Conservation (phyloP, 1,284 basidiomycete genomes). For the Rhodotorula sp. region DNA sequence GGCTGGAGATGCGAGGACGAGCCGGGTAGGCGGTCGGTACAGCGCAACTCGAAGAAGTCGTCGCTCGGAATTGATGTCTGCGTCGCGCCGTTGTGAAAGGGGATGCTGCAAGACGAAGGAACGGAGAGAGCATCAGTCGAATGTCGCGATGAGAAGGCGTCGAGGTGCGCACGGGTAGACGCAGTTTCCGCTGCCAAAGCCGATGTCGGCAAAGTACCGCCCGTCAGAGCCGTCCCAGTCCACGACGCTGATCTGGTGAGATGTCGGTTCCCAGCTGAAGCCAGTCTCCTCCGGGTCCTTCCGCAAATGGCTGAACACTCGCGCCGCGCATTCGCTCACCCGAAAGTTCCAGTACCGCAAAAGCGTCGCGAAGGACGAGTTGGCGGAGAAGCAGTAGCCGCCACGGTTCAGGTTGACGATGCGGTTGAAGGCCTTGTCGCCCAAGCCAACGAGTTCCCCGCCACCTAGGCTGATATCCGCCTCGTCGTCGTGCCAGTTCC, state of each 20-base stretch:
- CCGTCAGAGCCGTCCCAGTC: slow-evolving; percentile 19
- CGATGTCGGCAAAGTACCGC: slow-evolving; percentile 17
- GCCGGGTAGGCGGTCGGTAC: background rate
- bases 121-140: background rate
- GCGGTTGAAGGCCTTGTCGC: slow-evolving; percentile 5
- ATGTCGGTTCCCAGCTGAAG: slow-evolving; percentile 18
- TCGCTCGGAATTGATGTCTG: background rate
- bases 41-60: background rate
- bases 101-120: background rate
- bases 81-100: background rate
- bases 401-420: slow-evolving; percentile 23
- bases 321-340: slow-evolving; percentile 21
- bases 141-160: too few species aligned
- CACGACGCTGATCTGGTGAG: slow-evolving; percentile 21
- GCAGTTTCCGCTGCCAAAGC: slow-evolving; percentile 14
- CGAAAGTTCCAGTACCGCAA: slow-evolving; percentile 20
- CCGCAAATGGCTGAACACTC: slow-evolving; percentile 11
- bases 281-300: slow-evolving; percentile 22
- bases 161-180: slow-evolving; percentile 5
- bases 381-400: slow-evolving; percentile 33
- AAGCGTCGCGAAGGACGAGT: slow-evolving; percentile 15
- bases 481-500: slow-evolving; percentile 13
- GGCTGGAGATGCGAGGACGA: background rate
- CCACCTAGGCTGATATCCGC: slow-evolving; percentile 20
- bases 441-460: slow-evolving; percentile 11